Percentiles rank a stretch among this genome's conserved stretches.
Evolutionary conservation across 345 rosid genomes (phyloP).

Genomic region (Stellera chamaejasme): DNA sequence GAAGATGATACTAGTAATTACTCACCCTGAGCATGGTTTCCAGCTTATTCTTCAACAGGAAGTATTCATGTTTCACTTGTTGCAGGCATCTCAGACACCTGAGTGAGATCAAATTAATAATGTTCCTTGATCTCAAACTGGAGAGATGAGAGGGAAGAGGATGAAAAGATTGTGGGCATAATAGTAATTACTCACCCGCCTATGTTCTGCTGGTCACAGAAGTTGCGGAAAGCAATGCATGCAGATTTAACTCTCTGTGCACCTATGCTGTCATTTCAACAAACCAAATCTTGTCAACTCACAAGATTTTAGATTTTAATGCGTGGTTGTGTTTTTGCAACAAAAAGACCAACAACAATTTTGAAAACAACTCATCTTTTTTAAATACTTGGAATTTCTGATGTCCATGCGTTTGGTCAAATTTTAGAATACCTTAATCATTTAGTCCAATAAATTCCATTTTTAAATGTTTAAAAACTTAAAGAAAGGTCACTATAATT

Average conservation of each 20-base stretch:
- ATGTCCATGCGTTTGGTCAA: too few species aligned
- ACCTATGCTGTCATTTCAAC: slow-evolving; percentile 63
- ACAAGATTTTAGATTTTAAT: not conserved
- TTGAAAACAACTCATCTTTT: not conserved
- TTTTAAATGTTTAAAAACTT: too few species aligned
- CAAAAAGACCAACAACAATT: too few species aligned
- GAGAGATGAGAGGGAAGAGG: not conserved
- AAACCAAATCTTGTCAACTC: slow-evolving; percentile 10
- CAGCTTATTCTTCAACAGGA: slow-evolving; percentile 64
- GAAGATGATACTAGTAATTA: not conserved
- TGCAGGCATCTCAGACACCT: slow-evolving; percentile 84
- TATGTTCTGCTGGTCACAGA: slow-evolving; percentile 69
- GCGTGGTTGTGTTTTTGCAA: too few species aligned
- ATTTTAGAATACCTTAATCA: too few species aligned
- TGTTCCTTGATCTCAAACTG: not conserved
- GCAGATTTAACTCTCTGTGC: slow-evolving; percentile 81
- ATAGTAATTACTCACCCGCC: slow-evolving; percentile 49
- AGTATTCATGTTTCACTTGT: slow-evolving; percentile 77
- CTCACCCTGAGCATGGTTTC: slow-evolving; percentile 70
- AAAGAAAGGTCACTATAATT: too few species aligned
- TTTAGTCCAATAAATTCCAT: too few species aligned
- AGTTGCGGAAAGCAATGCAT: slow-evolving; percentile 74
- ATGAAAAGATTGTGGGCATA: not conserved
- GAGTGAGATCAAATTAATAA: slow-evolving; percentile 22
- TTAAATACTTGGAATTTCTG: slow-evolving; percentile 11